Conservation (phyloP, 75 land plant species). For the Picea sitchensis region DNA sequence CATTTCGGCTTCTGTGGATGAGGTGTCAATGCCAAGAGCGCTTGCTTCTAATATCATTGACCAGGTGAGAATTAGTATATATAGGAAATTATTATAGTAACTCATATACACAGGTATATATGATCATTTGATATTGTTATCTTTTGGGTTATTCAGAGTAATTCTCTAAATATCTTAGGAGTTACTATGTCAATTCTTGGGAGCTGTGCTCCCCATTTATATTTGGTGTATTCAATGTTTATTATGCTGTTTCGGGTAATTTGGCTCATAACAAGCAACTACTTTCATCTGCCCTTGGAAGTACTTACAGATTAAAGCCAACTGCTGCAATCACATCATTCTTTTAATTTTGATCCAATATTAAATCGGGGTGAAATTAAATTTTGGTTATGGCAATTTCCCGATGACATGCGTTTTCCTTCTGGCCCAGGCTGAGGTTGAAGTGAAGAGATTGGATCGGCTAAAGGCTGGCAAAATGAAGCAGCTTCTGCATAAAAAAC, state of each 20-base stretch:
- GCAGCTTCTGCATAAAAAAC: conserved; percentile 25
- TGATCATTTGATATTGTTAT: too few relatives aligned
- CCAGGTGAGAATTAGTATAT: conserved; percentile 21
- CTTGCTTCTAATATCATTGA: conserved; percentile 41
- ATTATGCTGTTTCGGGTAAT: too few relatives aligned
- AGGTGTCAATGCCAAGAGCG: conserved; percentile 28
- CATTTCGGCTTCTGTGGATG: conserved; percentile 26
- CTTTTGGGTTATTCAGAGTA: too few relatives aligned
- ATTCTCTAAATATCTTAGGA: background rate
- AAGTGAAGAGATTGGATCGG: conserved; percentile 22
- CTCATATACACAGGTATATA: too few relatives aligned
- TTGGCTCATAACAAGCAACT: too few relatives aligned
- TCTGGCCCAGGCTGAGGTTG: conserved; percentile 23
- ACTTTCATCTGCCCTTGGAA: background rate
- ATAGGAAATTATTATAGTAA: too few relatives aligned
- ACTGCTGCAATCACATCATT: background rate
- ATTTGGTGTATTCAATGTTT: too few relatives aligned
- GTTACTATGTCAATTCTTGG: too few relatives aligned
- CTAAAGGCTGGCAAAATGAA: conserved; percentile 24
- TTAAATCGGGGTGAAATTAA: background rate
- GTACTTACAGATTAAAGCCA: background rate
- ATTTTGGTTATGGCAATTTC: too few relatives aligned
- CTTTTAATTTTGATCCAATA: background rate
- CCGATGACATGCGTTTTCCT: conserved; percentile 2
- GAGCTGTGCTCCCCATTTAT: too few relatives aligned